phyloP scores from a whole-genome alignment of 1,139 yeast genomes.

The Sugiyamaella paludigena region DNA sequence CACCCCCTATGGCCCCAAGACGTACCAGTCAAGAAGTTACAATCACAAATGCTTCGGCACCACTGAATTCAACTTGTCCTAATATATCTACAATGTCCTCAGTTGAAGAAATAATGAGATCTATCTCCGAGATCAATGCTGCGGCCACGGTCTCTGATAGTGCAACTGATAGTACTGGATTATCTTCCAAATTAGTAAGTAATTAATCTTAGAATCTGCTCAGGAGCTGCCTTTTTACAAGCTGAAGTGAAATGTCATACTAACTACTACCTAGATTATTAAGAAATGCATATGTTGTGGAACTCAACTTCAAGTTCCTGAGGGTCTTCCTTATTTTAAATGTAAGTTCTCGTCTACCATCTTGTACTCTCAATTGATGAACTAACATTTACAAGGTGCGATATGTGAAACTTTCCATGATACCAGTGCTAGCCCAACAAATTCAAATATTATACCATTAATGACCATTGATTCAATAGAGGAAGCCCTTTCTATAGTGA shows the following conservation, averaged over 20 bases:
- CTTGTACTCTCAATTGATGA: too few species aligned
- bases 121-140: slow-evolving; percentile 28
- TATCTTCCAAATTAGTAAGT: too few species aligned
- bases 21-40: neutral
- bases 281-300: slow-evolving; percentile 58
- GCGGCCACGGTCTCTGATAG: slow-evolving; percentile 6
- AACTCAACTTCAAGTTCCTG: slow-evolving; percentile 51
- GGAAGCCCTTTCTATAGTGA: neutral
- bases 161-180: neutral
- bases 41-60: neutral
- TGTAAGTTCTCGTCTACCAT: slow-evolving; percentile 40
- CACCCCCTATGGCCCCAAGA: neutral
- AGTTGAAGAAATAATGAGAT: slow-evolving; percentile 26
- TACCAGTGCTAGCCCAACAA: slow-evolving; percentile 13
- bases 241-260: too few species aligned
- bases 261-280: slow-evolving; percentile 10
- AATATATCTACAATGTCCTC: slow-evolving; percentile 29
- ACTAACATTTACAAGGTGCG: slow-evolving; percentile 10
- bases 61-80: slow-evolving; percentile 8
- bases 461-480: neutral
- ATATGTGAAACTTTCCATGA: slow-evolving; percentile 35
- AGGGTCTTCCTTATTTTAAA: slow-evolving; percentile 46
- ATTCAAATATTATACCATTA: slow-evolving; percentile 1
- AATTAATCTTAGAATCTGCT: too few species aligned
- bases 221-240: too few species aligned